phyloP scores from a whole-genome alignment of 2,329 filamentous ascomycete species.

The Neocucurbitaria cava region DNA sequence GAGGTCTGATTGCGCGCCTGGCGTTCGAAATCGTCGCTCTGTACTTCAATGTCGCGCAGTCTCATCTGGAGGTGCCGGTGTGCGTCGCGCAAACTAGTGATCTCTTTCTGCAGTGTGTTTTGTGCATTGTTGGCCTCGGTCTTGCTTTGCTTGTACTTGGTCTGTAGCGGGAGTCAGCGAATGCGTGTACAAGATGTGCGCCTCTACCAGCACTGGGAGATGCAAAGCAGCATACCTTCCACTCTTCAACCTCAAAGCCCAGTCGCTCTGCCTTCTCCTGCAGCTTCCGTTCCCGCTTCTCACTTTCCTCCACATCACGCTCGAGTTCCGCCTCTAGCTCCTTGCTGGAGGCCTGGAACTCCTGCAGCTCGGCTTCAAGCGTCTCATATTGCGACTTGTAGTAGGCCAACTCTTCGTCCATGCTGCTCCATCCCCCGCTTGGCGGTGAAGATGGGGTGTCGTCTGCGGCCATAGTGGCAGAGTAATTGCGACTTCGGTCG shows the following conservation, averaged over 20 bases:
- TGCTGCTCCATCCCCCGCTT: slow-evolving; percentile 38
- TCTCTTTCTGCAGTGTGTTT: slow-evolving; percentile 89
- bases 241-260: slow-evolving; percentile 92
- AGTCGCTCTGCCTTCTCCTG: slow-evolving; percentile 86
- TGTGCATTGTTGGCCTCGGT: slow-evolving; percentile 84
- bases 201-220: not conserved
- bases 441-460: slow-evolving; percentile 43
- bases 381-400: slow-evolving; percentile 97
- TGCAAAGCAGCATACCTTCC: slow-evolving; percentile 75
- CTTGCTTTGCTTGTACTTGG: slow-evolving; percentile 96
- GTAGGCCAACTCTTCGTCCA: slow-evolving; percentile 83
- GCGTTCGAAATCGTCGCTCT: slow-evolving; percentile 97
- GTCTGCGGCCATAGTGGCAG: slow-evolving; percentile 38
- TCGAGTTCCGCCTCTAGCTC: slow-evolving; percentile 94
- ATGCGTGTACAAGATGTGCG: not conserved
- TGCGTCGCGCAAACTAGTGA: slow-evolving; percentile 85
- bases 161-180: slow-evolving; percentile 57
- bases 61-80: slow-evolving; percentile 83
- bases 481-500: slow-evolving; percentile 19
- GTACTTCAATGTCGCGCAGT: slow-evolving; percentile 93
- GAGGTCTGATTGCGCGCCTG: slow-evolving; percentile 95
- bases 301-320: slow-evolving; percentile 92
- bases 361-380: slow-evolving; percentile 86
- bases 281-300: slow-evolving; percentile 86
- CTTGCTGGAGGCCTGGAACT: slow-evolving; percentile 92